Conservation (phyloP, 495 filamentous ascomycete species). For the Aspergillus steynii region DNA sequence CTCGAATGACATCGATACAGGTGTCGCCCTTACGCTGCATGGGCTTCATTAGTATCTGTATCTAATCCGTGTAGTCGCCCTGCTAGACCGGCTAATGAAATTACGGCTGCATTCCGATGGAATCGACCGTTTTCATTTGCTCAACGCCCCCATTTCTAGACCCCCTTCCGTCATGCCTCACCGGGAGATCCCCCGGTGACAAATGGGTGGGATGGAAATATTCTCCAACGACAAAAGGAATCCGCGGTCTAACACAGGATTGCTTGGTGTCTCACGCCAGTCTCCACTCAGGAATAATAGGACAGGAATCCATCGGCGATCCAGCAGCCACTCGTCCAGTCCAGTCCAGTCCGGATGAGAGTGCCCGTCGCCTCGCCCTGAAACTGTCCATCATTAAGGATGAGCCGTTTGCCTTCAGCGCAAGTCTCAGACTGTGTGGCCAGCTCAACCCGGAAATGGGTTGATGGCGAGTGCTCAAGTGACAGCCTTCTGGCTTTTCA, state of each 20-base stretch:
- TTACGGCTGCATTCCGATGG: neutral
- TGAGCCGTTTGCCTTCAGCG: neutral
- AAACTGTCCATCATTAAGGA: neutral
- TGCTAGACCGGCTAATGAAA: neutral
- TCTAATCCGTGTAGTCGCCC: conserved; percentile 1
- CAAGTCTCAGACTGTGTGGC: neutral
- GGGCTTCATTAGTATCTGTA: conserved; percentile 14
- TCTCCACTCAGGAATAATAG: neutral
- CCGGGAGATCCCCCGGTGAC: conserved; percentile 4
- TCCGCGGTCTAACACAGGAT: neutral
- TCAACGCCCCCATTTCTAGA: neutral
- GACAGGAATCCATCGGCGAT: neutral
- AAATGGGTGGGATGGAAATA: neutral
- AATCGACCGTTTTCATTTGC: neutral
- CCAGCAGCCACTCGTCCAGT: neutral
- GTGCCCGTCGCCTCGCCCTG: neutral
- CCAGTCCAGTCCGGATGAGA: neutral
- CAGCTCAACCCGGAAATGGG: neutral
- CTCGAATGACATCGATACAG: conserved; percentile 24
- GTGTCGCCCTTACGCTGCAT: conserved; percentile 17
- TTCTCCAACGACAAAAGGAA: neutral
- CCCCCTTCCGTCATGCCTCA: conserved; percentile 3
- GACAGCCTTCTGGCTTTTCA: neutral
- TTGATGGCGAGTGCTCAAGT: neutral
- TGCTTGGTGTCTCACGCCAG: neutral